Evolutionary conservation across 164 flowering plant species (phyloP), one percentile per base, ranked within the genome.

Genomic region (Magnolia changhungtana): DNA sequence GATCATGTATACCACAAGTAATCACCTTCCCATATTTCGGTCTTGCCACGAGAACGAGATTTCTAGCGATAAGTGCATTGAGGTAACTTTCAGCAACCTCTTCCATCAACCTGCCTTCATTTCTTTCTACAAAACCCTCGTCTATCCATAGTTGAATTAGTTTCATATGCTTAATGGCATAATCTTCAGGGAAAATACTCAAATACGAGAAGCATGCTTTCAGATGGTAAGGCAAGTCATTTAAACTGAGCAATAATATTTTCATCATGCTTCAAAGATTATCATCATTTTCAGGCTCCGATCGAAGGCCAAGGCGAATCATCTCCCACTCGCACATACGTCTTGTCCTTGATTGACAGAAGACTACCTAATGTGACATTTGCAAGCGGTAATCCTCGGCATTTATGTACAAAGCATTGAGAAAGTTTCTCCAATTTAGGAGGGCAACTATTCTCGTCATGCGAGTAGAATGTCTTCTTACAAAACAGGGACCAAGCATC

Each of bases 131-230:
- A 58, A 76, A 77, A 6, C 82, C 84, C 37, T 81, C 77, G 10
- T 81, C 81, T 8, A 82, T 72, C 80, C 71, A 82, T 13, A 85
- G 50, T 18, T 74, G 55, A 5, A 79, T 69, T 27, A 87, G 70
- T 8, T 72, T 75, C 3, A 63, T 74, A 3, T 64, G 76, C 9
- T 71, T 45, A 23, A 81, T 69, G 52, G 58, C 63, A 51, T 20
- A 74, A 63, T 72, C 74, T 69, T 78, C 80, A 14, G 81, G 81
- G 63, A 78, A 78, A 10, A 74, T 52, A 27, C 79, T 70, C 14
- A 76, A 75, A 50, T 78, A 78, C n/a, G 73, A 0, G 66, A 83
- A 83, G 52, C 83, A 83, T 20, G 37, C 75, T 63, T 76, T 83
- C 21, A 81, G 70, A 16, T 61, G 21, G 13, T 66, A 49, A 1